These are phyloP conservation scores for Gossypium turneri DNA, from an alignment of 345 rosid genomes.

Conservation along the genomic window DNA sequence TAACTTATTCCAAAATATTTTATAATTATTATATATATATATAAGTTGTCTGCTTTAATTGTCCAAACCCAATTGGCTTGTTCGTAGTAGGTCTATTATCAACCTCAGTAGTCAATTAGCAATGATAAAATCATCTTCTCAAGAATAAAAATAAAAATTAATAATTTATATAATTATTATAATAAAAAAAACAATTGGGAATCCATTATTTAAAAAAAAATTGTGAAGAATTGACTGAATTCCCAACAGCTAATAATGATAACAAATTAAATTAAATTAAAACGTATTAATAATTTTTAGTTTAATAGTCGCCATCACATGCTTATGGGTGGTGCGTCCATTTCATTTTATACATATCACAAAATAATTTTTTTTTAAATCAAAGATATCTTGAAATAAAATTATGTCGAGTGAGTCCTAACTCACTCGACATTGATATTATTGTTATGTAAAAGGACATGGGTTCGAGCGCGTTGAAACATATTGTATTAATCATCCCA, in stretches of 20 bases:
- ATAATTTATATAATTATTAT: background rate
- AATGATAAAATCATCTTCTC: background rate
- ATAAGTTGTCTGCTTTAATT: background rate
- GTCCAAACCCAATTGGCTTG: background rate
- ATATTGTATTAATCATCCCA: no score
- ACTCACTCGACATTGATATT: no score
- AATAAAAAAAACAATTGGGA: background rate
- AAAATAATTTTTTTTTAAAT: background rate
- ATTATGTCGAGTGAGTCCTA: no score
- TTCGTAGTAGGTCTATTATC: background rate
- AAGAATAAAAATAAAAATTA: background rate
- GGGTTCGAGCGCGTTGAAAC: rapidly evolving
- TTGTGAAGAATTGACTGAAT: background rate
- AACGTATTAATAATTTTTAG: background rate
- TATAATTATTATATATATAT: no score
- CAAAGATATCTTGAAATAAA: no score
- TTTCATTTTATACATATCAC: background rate
- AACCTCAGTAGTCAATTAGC: background rate
- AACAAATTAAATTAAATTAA: background rate
- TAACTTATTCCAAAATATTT: no score
- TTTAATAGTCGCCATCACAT: background rate
- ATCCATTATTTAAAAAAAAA: background rate
- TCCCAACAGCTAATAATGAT: background rate
- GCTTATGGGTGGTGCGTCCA: background rate
- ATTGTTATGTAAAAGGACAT: no score